phyloP scores from a whole-genome alignment of 192 early-diverging fungal species.

The Entomortierella lignicola region DNA sequence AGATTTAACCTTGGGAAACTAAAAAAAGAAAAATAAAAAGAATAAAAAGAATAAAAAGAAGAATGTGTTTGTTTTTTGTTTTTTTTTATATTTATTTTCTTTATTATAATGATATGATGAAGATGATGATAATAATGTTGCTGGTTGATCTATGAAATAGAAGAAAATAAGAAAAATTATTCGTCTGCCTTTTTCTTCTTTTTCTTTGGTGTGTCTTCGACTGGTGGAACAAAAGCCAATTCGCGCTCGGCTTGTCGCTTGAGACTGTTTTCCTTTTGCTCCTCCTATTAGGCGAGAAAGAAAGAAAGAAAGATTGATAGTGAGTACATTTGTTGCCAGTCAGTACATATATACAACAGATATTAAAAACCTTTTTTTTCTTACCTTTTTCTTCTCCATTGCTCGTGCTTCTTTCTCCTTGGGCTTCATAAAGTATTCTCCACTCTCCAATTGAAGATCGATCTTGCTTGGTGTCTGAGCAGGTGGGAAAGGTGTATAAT shows the following conservation, averaged over 20 bases:
- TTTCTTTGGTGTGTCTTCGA: slow-evolving; percentile 63
- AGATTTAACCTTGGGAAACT: too few relatives aligned
- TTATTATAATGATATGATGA: too few relatives aligned
- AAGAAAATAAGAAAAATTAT: not conserved
- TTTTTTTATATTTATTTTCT: too few relatives aligned
- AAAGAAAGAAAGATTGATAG: not conserved
- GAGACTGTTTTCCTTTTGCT: slow-evolving; percentile 73
- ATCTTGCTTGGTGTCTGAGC: slow-evolving; percentile 86
- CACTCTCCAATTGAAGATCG: slow-evolving; percentile 92
- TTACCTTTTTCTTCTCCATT: slow-evolving; percentile 76
- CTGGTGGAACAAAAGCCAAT: slow-evolving; percentile 85
- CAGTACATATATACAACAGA: too few relatives aligned
- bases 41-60: too few relatives aligned
- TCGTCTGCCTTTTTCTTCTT: slow-evolving; percentile 53
- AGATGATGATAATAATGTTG: slow-evolving; percentile 11
- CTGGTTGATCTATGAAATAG: too few relatives aligned
- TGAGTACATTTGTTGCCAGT: not conserved
- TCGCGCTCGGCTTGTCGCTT: slow-evolving; percentile 80
- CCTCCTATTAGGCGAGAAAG: slow-evolving; percentile 53
- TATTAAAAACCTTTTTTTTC: too few relatives aligned
- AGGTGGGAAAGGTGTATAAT: slow-evolving; percentile 92
- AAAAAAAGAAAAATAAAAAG: too few relatives aligned
- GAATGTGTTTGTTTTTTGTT: too few relatives aligned
- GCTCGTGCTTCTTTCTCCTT: slow-evolving; percentile 73
- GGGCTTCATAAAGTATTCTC: slow-evolving; percentile 95